These are phyloP conservation scores for Emericellopsis atlantica DNA, from an alignment of 2,329 filamentous ascomycete genomes.

Conservation along the genomic window DNA sequence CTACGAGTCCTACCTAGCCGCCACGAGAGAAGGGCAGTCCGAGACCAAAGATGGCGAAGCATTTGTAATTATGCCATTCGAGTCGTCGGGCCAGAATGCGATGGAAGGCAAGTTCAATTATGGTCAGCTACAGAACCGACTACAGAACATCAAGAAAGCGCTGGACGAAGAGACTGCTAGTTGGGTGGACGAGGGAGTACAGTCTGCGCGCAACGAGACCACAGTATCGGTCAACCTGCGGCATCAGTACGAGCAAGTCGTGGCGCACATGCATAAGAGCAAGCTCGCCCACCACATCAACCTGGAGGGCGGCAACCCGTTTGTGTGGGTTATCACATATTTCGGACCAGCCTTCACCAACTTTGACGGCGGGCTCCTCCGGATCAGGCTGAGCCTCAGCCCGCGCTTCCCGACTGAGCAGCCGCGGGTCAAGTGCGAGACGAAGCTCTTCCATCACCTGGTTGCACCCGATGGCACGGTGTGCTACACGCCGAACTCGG, in stretches of 20 bases:
- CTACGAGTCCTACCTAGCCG: constrained; percentile 70
- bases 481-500: constrained; percentile 60
- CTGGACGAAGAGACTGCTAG: constrained; percentile 57
- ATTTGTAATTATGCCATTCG: constrained; percentile 84
- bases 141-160: constrained; percentile 54
- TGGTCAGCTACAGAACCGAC: constrained; percentile 53
- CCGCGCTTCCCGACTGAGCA: constrained; percentile 80
- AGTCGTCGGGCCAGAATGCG: constrained; percentile 51
- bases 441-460: constrained; percentile 75
- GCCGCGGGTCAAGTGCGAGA: constrained; percentile 71
- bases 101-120: constrained; percentile 89
- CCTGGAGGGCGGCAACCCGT: constrained; percentile 72
- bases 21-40: constrained; percentile 51
- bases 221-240: constrained; percentile 72
- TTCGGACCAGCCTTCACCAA: constrained; percentile 90
- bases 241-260: constrained; percentile 74
- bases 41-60: constrained; percentile 49
- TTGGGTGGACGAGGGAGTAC: constrained; percentile 61
- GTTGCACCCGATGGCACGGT: constrained; percentile 69
- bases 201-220: constrained; percentile 49
- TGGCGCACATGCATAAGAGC: constrained; percentile 59
- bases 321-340: constrained; percentile 79
- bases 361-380: constrained; percentile 82
- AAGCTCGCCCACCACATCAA: constrained; percentile 64
- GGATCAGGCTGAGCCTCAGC: constrained; percentile 67